Evolutionary conservation across 176 grass and related monocot genomes (phyloP).

Genomic region (Bolboschoenus planiculmis): DNA sequence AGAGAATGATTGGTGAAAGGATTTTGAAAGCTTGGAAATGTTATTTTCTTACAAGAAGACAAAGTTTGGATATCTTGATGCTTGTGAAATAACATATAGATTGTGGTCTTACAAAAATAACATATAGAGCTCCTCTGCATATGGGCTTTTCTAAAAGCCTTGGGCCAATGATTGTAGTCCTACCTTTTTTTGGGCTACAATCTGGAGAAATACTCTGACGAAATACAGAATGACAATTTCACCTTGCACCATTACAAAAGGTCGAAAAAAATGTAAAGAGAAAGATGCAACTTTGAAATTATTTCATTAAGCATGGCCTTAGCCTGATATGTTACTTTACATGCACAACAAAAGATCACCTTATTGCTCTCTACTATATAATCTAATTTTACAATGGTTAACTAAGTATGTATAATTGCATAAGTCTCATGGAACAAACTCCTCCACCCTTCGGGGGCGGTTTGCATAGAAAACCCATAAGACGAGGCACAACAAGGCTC

Average conservation of each 20-base stretch:
- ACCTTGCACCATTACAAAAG: no score
- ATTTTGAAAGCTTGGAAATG: no score
- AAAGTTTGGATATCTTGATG: background rate
- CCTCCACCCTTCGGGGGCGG: slow-evolving; percentile 76
- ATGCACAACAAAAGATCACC: background rate
- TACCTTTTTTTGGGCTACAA: background rate
- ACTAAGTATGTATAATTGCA: background rate
- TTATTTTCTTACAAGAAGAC: background rate
- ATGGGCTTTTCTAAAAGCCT: background rate
- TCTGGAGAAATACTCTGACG: no score
- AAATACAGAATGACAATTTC: no score
- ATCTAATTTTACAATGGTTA: slow-evolving; percentile 1
- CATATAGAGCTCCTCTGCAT: background rate
- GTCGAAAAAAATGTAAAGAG: background rate
- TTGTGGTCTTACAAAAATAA: background rate
- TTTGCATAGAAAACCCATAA: slow-evolving; percentile 63
- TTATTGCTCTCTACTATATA: background rate
- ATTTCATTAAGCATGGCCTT: slow-evolving; percentile 6
- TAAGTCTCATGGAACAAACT: slow-evolving; percentile 40
- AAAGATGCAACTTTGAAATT: background rate
- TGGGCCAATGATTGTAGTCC: background rate
- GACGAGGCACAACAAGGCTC: slow-evolving; percentile 45
- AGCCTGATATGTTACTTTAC: background rate
- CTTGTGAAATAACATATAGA: background rate
- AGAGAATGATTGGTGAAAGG: background rate